Percentiles rank a stretch among this genome's conserved stretches.
Evolutionary conservation across 345 rosid genomes (phyloP).

Genomic region (Euclidium syriacum): DNA sequence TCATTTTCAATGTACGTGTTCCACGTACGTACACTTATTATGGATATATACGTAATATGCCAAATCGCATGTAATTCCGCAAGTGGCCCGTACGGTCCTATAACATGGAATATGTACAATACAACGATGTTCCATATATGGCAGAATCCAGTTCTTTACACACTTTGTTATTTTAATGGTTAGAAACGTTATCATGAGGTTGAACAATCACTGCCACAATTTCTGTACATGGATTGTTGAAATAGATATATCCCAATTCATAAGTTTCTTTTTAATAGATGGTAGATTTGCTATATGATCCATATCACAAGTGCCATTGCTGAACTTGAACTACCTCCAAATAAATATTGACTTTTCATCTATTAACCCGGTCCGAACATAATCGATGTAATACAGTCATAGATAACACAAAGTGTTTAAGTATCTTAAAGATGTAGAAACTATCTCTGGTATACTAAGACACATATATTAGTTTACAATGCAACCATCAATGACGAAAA

Average conservation of each 20-base stretch:
- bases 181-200: too few relatives aligned
- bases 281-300: not conserved
- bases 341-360: too few relatives aligned
- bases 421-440: too few relatives aligned
- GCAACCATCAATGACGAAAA: too few relatives aligned
- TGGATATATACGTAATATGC: slow-evolving; percentile 9
- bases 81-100: slow-evolving; percentile 27
- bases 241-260: not conserved
- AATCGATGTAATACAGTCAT: too few relatives aligned
- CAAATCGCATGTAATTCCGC: slow-evolving; percentile 5
- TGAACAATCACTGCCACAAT: not conserved
- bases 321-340: too few relatives aligned
- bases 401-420: too few relatives aligned
- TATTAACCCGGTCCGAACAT: too few relatives aligned
- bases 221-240: slow-evolving; percentile 1
- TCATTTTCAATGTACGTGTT: slow-evolving; percentile 1
- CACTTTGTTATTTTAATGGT: too few relatives aligned
- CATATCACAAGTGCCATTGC: too few relatives aligned
- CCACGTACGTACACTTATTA: slow-evolving; percentile 21
- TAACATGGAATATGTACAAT: slow-evolving; percentile 18
- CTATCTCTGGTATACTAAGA: too few relatives aligned
- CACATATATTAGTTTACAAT: too few relatives aligned
- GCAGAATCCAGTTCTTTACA: slow-evolving; percentile 16
- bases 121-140: not conserved
- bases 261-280: not conserved